A percentile compares a stretch with the other conserved stretches of the same genome.
phyloP scores from a whole-genome alignment of 108 stramenopile genomes.

The Stephanodiscus triporus region DNA sequence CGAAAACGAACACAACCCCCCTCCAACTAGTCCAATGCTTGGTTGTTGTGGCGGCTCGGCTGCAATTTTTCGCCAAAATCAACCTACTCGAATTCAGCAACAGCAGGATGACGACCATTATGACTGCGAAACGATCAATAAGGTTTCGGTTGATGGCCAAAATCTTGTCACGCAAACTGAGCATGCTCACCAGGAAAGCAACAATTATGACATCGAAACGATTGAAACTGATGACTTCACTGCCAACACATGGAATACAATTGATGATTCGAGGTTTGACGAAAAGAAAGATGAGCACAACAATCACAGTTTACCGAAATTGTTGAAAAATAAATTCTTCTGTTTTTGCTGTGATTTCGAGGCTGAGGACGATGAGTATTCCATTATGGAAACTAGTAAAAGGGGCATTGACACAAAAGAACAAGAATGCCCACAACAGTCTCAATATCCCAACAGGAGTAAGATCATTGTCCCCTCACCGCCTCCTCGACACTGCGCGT shows the following conservation, averaged over 20 bases:
- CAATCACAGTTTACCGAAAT: too few species aligned
- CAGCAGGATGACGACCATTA: conserved; percentile 20
- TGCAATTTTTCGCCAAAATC: neutral
- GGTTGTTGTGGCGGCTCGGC: conserved; percentile 1
- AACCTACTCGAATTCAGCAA: neutral
- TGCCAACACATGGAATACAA: conserved; percentile 31
- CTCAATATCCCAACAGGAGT: neutral
- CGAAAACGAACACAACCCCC: too few species aligned
- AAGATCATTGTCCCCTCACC: neutral
- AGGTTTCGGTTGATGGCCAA: too few species aligned
- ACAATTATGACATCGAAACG: conserved; percentile 31
- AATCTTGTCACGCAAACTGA: neutral
- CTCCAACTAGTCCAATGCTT: conserved; percentile 8
- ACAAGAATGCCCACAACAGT: neutral
- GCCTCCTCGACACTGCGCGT: too few species aligned
- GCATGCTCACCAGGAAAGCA: conserved; percentile 10
- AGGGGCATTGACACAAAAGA: neutral
- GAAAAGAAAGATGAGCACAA: too few species aligned
- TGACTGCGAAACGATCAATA: conserved; percentile 46
- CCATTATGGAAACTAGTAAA: neutral
- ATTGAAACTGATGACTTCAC: conserved; percentile 41
- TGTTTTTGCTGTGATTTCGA: neutral
- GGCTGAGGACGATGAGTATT: neutral
- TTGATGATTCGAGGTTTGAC: conserved; percentile 5
- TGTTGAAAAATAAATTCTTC: neutral